Conservation (phyloP, 2,329 filamentous ascomycete genomes). For the Cytospora piceae region DNA sequence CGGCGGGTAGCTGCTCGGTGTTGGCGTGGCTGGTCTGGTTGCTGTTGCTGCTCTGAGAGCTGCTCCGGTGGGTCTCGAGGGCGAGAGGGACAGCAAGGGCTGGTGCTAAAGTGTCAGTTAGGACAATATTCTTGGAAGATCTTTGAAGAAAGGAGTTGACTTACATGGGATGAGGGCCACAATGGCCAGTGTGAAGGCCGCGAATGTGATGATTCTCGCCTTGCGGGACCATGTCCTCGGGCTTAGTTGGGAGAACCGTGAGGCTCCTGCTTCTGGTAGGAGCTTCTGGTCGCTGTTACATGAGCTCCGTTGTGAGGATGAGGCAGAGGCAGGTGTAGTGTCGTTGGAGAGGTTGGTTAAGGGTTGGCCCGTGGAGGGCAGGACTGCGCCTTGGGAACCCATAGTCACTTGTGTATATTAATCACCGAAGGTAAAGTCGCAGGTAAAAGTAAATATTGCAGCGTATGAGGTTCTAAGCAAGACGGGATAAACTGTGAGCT, state of each 20-base stretch:
- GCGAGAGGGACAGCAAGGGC: conserved; percentile 27
- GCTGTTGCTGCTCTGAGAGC: background rate
- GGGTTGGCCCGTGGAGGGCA: background rate
- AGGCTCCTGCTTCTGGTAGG: background rate
- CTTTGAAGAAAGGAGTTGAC: background rate
- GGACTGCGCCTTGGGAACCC: too few relatives aligned
- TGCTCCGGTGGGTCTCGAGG: background rate
- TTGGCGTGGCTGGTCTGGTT: background rate
- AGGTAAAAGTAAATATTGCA: too few relatives aligned
- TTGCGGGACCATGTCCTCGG: conserved; percentile 27
- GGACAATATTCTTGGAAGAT: background rate
- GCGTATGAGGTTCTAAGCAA: too few relatives aligned
- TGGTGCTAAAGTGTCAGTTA: conserved; percentile 3
- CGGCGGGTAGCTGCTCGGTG: conserved; percentile 25
- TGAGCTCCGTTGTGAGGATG: conserved; percentile 11
- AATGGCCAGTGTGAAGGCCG: conserved; percentile 10
- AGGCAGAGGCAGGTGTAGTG: background rate
- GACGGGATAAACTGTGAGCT: too few relatives aligned
- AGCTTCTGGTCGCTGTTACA: background rate
- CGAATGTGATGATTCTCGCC: conserved; percentile 21
- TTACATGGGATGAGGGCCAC: conserved; percentile 26
- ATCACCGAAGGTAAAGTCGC: too few relatives aligned
- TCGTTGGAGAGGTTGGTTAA: background rate
- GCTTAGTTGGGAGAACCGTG: conserved; percentile 12
- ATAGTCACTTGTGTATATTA: too few relatives aligned